phyloP scores from a whole-genome alignment of 257 asterid species.

The Ajuga chamaepitys region DNA sequence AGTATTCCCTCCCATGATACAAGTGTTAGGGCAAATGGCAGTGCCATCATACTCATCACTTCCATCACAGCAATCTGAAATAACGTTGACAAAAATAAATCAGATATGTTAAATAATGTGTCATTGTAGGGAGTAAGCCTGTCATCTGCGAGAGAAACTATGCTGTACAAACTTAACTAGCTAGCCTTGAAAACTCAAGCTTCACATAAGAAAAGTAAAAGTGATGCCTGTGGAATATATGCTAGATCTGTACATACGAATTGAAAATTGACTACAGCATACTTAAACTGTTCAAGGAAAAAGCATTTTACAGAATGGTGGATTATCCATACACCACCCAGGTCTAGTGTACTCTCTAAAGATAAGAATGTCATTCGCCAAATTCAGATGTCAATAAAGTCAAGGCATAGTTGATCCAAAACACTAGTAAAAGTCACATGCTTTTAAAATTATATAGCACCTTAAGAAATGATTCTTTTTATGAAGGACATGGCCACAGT shows the following conservation, averaged over 20 bases:
- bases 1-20: conserved; percentile 79
- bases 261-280: not conserved
- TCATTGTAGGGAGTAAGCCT: not conserved
- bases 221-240: not conserved
- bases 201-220: not conserved
- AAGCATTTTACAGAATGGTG: not conserved
- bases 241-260: not conserved
- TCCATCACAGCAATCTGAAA: conserved; percentile 94
- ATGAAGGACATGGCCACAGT: not conserved
- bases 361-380: not conserved
- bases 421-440: not conserved
- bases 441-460: not conserved
- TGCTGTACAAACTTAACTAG: not conserved
- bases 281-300: not conserved
- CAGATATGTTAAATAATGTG: not conserved
- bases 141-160: not conserved
- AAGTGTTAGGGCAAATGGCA: conserved; percentile 57
- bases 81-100: conserved; percentile 12
- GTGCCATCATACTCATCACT: conserved; percentile 88
- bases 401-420: not conserved
- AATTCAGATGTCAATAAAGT: not conserved
- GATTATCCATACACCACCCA: not conserved
- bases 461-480: not conserved
- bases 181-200: not conserved
- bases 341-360: not conserved